Percentiles rank a stretch among this genome's conserved stretches.
Evolutionary conservation across 306 rosid genomes (phyloP).

Genomic region (Begonia peltatifolia): DNA sequence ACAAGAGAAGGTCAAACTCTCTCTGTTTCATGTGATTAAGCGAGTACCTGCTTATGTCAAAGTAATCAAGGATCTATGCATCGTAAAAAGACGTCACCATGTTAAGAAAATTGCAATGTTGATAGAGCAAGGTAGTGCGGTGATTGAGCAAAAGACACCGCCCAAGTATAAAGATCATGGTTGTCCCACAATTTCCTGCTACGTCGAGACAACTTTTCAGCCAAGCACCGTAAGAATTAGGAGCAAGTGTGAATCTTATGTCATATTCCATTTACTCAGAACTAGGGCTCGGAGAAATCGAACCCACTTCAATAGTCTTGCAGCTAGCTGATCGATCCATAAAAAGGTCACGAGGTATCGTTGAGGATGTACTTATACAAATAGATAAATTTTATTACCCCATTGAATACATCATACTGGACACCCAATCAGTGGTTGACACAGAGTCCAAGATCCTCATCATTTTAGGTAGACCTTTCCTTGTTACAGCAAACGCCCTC

Average conservation of each 20-base stretch:
- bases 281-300: background rate
- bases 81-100: background rate
- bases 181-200: no score
- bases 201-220: background rate
- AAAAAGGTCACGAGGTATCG: background rate
- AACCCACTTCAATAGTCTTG: background rate
- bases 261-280: no score
- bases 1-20: background rate
- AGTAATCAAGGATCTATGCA: background rate
- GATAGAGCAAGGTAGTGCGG: no score
- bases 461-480: no score
- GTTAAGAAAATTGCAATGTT: no score
- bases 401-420: background rate
- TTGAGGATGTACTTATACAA: no score
- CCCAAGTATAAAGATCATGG: no score
- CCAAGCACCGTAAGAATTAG: background rate
- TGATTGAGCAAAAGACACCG: no score
- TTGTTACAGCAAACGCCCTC: no score
- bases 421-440: background rate
- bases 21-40: background rate
- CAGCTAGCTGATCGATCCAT: background rate
- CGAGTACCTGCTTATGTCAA: background rate
- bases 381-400: slow-evolving; percentile 3
- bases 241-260: slow-evolving; percentile 1
- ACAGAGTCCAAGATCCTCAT: no score